A percentile compares a stretch with the other conserved stretches of the same genome.
phyloP scores from a whole-genome alignment of 768 basidiomycete genomes.

The Leccinum imitatum region DNA sequence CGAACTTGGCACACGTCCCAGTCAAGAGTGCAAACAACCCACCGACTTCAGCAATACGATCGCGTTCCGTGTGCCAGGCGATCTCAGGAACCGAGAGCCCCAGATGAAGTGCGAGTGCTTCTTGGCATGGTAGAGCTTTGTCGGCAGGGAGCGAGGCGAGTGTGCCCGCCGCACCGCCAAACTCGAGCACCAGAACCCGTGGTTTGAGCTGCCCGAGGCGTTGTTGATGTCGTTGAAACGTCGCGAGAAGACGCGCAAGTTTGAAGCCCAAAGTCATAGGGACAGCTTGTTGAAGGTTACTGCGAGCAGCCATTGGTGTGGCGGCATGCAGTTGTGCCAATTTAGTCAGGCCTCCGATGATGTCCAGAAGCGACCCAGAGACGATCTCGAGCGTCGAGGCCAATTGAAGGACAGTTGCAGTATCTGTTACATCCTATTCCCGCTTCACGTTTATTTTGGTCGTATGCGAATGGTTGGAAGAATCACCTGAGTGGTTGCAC shows the following conservation, averaged over 20 bases:
- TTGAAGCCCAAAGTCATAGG: constrained; percentile 50
- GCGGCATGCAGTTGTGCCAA: constrained; percentile 34
- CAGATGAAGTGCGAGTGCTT: constrained; percentile 17
- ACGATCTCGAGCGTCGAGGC: constrained; percentile 39
- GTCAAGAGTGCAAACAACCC: constrained; percentile 45
- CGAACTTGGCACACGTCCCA: constrained; percentile 47
- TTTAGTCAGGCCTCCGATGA: constrained; percentile 29
- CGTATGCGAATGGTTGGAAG: background rate
- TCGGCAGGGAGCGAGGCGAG: constrained; percentile 43
- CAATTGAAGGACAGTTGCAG: constrained; percentile 44
- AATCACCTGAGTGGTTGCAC: constrained; percentile 47
- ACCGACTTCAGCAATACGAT: constrained; percentile 43
- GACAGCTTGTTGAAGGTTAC: constrained; percentile 49
- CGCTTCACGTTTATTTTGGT: background rate
- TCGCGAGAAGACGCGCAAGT: constrained; percentile 42
- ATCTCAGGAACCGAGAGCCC: constrained; percentile 28
- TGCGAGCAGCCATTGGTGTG: constrained; percentile 46
- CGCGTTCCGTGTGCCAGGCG: constrained; percentile 43
- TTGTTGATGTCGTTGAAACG: constrained; percentile 41
- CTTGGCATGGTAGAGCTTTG: constrained; percentile 28
- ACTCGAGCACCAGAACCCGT: constrained; percentile 42
- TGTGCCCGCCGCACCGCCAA: constrained; percentile 47
- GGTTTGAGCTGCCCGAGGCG: constrained; percentile 38
- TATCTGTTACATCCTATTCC: constrained; percentile 48
- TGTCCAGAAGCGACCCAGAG: constrained; percentile 28